Percentiles rank a stretch among this genome's conserved stretches.
These are phyloP conservation scores for Fraxinus cuspidata DNA, from an alignment of 257 asterid genomes.

Conservation along the genomic window DNA sequence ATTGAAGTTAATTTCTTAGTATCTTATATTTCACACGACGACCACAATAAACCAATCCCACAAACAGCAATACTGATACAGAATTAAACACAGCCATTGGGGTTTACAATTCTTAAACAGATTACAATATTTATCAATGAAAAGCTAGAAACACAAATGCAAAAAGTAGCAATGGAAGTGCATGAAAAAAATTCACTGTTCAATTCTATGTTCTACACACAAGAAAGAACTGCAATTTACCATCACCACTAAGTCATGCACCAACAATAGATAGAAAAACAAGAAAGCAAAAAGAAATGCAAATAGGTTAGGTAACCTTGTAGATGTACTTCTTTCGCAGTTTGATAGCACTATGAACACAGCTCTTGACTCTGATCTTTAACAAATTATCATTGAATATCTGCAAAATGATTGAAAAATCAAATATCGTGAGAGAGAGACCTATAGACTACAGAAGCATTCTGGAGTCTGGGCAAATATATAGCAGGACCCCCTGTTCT, in stretches of 20 bases:
- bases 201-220: neutral
- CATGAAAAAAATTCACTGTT: conserved; percentile 2
- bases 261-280: neutral
- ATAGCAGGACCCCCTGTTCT: conserved; percentile 17
- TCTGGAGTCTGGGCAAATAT: neutral
- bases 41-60: neutral
- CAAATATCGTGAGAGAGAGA: conserved; percentile 17
- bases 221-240: conserved; percentile 3
- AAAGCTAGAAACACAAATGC: conserved; percentile 10
- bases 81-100: neutral
- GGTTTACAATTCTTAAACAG: neutral
- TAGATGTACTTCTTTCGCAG: conserved; percentile 84
- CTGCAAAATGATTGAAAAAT: conserved; percentile 47
- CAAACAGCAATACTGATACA: neutral
- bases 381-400: conserved; percentile 81
- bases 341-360: conserved; percentile 84
- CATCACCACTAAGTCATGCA: neutral
- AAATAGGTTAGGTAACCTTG: conserved; percentile 52
- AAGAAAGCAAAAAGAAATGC: conserved; percentile 17
- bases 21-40: conserved; percentile 12
- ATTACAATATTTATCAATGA: neutral
- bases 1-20: neutral
- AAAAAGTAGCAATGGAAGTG: conserved; percentile 3
- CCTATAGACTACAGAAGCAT: conserved; percentile 12
- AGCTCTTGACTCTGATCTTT: conserved; percentile 86